Base-by-base conservation (phyloP, 768 basidiomycete species). In the Candolleomyces efflorescens region DNA sequence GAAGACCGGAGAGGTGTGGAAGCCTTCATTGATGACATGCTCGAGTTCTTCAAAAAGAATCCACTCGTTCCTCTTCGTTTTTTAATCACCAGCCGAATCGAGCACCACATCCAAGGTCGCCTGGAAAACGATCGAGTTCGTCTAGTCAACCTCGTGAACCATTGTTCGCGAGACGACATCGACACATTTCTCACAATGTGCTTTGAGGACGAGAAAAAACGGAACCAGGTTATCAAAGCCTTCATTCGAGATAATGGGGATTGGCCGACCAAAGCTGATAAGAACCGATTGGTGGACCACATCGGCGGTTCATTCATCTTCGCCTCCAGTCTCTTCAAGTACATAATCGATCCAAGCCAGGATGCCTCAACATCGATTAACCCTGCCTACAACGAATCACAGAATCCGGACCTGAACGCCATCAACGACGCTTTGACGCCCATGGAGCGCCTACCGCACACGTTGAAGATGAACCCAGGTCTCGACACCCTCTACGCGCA, bases 281-380 rank as follows among this genome's bases (percentile, higher is more conserved):
- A 13, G 9, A 17, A 12, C 3, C 24, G 37, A 20, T 18, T 51
- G 50, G n/a, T 51, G n/a, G 27, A 37, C 32, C 50, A 51, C 27
- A 37, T 20, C 27, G 50, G 50, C 3, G 26, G 50, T 3, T 51
- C 50, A 17, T 51, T 32, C 32, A 90, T 51, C 13, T 51, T 51
- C 50, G 12, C 27, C 10, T 26, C 50, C 3, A 51, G 27, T 3
- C 6, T 51, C 15, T 5, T 37, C 27, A 51, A 51, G 50, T n/a
- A 5, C 12, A 23, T 51, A 6, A n/a, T 51, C 4, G 24, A 37
- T 3, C 5, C n/a, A n/a, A n/a, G n/a, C n/a, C n/a, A n/a, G n/a
- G n/a, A n/a, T n/a, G n/a, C n/a, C n/a, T n/a, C n/a, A n/a, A n/a
- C n/a, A n/a, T n/a, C n/a, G n/a, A n/a, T n/a, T n/a, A n/a, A n/a